These are phyloP conservation scores for Albatrellus sp. DNA, from an alignment of 1,284 basidiomycete genomes.

Conservation along the genomic window DNA sequence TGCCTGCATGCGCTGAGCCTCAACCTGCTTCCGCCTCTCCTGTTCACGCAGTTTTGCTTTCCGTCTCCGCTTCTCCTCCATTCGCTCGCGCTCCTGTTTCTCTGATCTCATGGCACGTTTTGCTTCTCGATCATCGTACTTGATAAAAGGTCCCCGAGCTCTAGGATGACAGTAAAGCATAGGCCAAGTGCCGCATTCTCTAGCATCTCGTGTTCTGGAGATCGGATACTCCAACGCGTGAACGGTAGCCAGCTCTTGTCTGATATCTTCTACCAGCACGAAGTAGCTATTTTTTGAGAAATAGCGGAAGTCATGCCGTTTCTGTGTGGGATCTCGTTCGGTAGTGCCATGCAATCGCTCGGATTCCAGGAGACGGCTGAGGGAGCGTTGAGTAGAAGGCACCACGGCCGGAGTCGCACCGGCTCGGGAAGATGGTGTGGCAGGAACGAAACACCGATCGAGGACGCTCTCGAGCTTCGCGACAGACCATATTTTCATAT, in stretches of 20 bases:
- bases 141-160: conserved; percentile 58
- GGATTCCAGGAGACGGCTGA: conserved; percentile 68
- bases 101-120: conserved; percentile 40
- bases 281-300: conserved; percentile 74
- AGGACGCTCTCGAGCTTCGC: conserved; percentile 65
- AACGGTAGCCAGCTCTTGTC: conserved; percentile 65
- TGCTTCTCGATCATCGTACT: conserved; percentile 62
- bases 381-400: conserved; percentile 21
- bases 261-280: conserved; percentile 85
- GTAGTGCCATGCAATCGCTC: conserved; percentile 83
- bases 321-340: conserved; percentile 86
- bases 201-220: conserved; percentile 32
- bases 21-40: conserved; percentile 27
- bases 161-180: conserved; percentile 60
- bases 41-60: conserved; percentile 24
- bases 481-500: conserved; percentile 85
- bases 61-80: conserved; percentile 27
- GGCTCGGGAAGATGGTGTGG: conserved; percentile 16
- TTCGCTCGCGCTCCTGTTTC: conserved; percentile 30
- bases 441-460: conserved; percentile 40
- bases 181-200: conserved; percentile 50
- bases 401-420: conserved; percentile 7
- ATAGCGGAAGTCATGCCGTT: conserved; percentile 81
- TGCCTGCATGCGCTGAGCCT: conserved; percentile 14
- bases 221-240: conserved; percentile 53